These are phyloP conservation scores for Pterocarpus santalinus DNA, from an alignment of 306 rosid genomes.

Conservation along the genomic window DNA sequence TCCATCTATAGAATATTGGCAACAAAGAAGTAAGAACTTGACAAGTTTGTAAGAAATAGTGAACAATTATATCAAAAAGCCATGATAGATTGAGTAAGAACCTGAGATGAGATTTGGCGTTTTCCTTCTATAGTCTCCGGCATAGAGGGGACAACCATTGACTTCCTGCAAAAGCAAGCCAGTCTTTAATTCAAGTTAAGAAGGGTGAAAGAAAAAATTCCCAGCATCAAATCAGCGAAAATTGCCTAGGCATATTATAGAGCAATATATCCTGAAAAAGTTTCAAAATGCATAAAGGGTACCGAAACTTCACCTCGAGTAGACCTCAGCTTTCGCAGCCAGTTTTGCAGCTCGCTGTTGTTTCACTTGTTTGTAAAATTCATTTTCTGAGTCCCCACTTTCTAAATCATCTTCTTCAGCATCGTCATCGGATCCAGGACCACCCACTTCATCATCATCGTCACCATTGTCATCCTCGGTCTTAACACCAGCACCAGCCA, in stretches of 20 bases:
- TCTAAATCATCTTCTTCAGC: slow-evolving; percentile 55
- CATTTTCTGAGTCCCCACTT: slow-evolving; percentile 74
- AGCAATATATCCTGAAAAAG: not conserved
- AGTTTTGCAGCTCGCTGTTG: slow-evolving; percentile 64
- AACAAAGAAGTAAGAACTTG: slow-evolving; percentile 17
- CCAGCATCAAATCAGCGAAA: not conserved
- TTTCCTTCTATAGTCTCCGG: slow-evolving; percentile 77
- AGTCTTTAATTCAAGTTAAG: slow-evolving; percentile 24
- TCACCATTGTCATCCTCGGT: slow-evolving; percentile 58
- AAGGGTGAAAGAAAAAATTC: not conserved
- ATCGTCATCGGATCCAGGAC: slow-evolving; percentile 48
- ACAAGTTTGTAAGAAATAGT: not conserved
- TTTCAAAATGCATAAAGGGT: slow-evolving; percentile 18
- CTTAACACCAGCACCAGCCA: slow-evolving; percentile 74
- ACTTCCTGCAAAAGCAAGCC: slow-evolving; percentile 55
- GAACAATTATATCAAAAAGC: not conserved
- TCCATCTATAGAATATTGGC: slow-evolving; percentile 60
- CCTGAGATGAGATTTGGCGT: slow-evolving; percentile 76
- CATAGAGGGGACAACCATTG: slow-evolving; percentile 48
- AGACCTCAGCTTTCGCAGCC: slow-evolving; percentile 68
- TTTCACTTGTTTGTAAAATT: slow-evolving; percentile 68
- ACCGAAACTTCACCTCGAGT: slow-evolving; percentile 62
- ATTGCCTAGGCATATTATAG: not conserved
- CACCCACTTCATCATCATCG: slow-evolving; percentile 48
- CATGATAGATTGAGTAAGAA: slow-evolving; percentile 31